Percentiles rank a stretch among this genome's conserved stretches.
Conservation (phyloP, 805 yeast species). For the Lachancea dasiensis region DNA sequence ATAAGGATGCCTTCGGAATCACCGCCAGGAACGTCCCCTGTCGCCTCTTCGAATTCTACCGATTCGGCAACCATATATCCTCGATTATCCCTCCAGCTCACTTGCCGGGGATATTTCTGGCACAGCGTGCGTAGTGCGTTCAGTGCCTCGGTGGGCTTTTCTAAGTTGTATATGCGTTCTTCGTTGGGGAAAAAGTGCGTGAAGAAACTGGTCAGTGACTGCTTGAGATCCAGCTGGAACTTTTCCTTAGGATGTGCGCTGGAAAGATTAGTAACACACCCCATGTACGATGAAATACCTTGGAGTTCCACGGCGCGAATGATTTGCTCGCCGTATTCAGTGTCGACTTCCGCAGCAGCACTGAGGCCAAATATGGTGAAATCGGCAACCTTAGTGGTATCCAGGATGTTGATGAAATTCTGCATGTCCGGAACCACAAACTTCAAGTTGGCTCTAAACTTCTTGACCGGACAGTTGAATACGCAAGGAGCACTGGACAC, state of each 20-base stretch:
- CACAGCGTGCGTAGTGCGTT: conserved; percentile 71
- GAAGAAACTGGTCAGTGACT: conserved; percentile 59
- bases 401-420: conserved; percentile 64
- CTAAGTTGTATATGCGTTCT: conserved; percentile 71
- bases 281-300: conserved; percentile 79
- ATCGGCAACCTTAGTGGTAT: conserved; percentile 86
- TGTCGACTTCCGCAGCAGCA: conserved; percentile 76
- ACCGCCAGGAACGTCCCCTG: conserved; percentile 18
- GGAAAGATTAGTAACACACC: conserved; percentile 71
- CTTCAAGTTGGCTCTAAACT: conserved; percentile 72
- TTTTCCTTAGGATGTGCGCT: conserved; percentile 65
- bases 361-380: conserved; percentile 86
- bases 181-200: conserved; percentile 74
- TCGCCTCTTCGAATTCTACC: conserved; percentile 34
- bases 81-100: conserved; percentile 90
- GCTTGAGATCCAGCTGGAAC: conserved; percentile 63
- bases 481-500: conserved; percentile 41
- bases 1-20: conserved; percentile 34
- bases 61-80: conserved; percentile 79
- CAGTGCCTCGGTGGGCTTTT: conserved; percentile 58
- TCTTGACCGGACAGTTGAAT: conserved; percentile 44
- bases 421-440: conserved; percentile 63
- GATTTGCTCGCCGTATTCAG: conserved; percentile 77
- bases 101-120: conserved; percentile 78
- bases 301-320: conserved; percentile 85